Evolutionary conservation across 1,284 basidiomycete species (phyloP).

Genomic region (Xerocomus amazonicus): DNA sequence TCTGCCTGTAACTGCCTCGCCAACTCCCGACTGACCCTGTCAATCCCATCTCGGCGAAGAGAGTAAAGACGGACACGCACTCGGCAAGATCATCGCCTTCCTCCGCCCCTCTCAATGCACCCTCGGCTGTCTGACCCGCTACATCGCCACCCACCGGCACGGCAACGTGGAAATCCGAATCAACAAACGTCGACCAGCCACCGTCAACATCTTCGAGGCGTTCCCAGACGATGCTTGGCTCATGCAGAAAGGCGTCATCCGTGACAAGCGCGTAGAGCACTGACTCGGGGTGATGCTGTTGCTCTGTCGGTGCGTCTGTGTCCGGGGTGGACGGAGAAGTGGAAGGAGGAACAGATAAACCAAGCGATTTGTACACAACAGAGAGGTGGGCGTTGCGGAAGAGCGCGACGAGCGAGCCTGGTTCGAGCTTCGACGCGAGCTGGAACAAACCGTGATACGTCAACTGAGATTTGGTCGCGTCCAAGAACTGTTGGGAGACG

Average conservation of each 20-base stretch:
- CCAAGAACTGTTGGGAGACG: constrained; percentile 66
- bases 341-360: no score
- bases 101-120: constrained; percentile 44
- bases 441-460: constrained; percentile 81
- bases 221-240: constrained; percentile 84
- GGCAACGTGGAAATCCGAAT: constrained; percentile 60
- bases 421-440: constrained; percentile 53
- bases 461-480: constrained; percentile 73
- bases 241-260: constrained; percentile 75
- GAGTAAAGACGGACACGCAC: constrained; percentile 29
- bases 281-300: constrained; percentile 1
- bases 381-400: constrained; percentile 90
- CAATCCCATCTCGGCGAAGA: neutral
- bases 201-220: constrained; percentile 85
- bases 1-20: constrained; percentile 72
- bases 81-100: constrained; percentile 49
- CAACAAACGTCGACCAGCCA: constrained; percentile 69
- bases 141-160: constrained; percentile 76
- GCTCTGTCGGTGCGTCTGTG: neutral
- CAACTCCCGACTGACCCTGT: constrained; percentile 47
- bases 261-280: constrained; percentile 77
- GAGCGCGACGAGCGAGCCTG: constrained; percentile 66
- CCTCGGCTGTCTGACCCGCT: constrained; percentile 68
- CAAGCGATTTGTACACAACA: constrained; percentile 68
- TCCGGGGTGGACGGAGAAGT: neutral